Conservation (phyloP, 139 green algal genomes). For the Mychonastes homosphaera region DNA sequence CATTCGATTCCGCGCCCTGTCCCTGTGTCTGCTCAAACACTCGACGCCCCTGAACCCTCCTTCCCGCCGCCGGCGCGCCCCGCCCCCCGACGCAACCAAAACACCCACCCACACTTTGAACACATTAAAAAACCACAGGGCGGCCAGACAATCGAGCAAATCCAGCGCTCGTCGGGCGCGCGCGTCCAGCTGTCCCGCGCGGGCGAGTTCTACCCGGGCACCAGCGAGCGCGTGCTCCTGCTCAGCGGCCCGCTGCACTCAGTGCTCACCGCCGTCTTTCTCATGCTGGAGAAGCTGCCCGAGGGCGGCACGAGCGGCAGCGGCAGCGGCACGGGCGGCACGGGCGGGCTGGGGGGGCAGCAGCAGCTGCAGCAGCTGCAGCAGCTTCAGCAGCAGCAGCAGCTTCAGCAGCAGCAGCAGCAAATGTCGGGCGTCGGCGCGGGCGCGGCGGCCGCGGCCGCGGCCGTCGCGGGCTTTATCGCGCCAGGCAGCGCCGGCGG, state of each 20-base stretch:
- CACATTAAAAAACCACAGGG: slow-evolving; percentile 19
- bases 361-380: not conserved
- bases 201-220: slow-evolving; percentile 65
- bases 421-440: no score
- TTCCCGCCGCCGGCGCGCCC: not conserved
- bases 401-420: no score
- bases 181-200: slow-evolving; percentile 48
- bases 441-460: no score
- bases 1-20: no score
- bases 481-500: no score
- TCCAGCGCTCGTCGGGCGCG: slow-evolving; percentile 45
- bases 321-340: not conserved
- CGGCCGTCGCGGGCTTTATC: no score
- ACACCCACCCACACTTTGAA: no score
- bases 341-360: not conserved
- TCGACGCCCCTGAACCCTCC: not conserved
- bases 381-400: no score
- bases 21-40: not conserved
- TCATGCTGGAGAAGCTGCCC: slow-evolving; percentile 55
- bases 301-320: not conserved
- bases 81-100: not conserved
- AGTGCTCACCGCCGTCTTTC: slow-evolving; percentile 51
- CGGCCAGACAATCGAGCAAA: slow-evolving; percentile 49
- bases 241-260: slow-evolving; percentile 45
- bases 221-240: slow-evolving; percentile 83